Base-by-base conservation (phyloP, 2,329 filamentous ascomycete species). In the Onygenales sp. region DNA sequence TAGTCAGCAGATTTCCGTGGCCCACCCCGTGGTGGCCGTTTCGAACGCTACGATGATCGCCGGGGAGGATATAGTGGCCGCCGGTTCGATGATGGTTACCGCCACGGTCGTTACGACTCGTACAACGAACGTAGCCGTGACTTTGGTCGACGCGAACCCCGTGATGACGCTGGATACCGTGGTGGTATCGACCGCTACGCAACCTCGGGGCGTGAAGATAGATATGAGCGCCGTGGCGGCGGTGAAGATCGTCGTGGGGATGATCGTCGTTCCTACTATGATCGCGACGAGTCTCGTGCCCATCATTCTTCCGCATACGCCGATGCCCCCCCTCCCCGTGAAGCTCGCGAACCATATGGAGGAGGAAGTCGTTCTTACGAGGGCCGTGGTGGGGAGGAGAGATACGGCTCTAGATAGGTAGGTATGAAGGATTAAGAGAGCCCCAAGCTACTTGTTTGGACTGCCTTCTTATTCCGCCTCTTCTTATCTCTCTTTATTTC, bases 151-250 rank as follows among this genome's bases (percentile, higher is more conserved):
- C 61, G 61, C 49, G 58, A 62, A n/a, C 59, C 57, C 47, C 58
- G 60, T 36, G 61, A 62, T 44, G 59, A 62, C 6, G 56, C 58
- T 46, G 57, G 67, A 63, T 57, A 70, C 51, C 64, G 65, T 36
- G 72, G 77, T 50, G 77, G 77, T 51, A 79, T 83, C 55, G 80
- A 83, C 57, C 74, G 77, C 48, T 82, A 82, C 69, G 78, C 79
- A 59, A 79, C 63, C 39, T 63, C 64, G 42, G 53, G 49, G 17
- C 73, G 71, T 55, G 71, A 70, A 52, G 67, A 68, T 49, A 40
- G 47, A 39, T 49, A 49, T 9, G 47, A 49, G 17, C 47, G 73
- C 63, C 68, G 75, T 56, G 74, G 75, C 54, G 77, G 78, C 57
- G 72, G 70, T 55, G 71, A 70, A 52, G 67, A 68, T 49, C 71